These are phyloP conservation scores for Candida caryicola DNA, from an alignment of 805 yeast genomes.

Conservation along the genomic window DNA sequence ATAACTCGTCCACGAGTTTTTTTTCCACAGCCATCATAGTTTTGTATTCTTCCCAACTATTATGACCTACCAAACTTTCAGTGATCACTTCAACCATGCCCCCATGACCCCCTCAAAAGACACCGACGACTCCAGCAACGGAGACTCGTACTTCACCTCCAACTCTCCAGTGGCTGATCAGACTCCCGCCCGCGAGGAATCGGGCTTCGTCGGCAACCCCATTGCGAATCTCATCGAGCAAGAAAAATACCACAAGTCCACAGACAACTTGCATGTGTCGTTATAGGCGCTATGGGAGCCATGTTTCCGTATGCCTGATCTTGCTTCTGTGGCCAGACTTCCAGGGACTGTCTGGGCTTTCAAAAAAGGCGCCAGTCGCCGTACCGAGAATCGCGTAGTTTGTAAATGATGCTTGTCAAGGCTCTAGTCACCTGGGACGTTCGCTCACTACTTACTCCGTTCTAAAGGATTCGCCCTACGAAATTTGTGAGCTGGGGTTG, in stretches of 20 bases:
- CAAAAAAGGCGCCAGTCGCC: too few relatives aligned
- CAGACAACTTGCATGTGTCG: conserved; percentile 25
- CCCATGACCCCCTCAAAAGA: conserved; percentile 14
- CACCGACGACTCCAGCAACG: conserved; percentile 2
- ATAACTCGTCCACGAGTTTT: not conserved
- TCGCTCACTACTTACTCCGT: too few relatives aligned
- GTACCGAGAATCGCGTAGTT: too few relatives aligned
- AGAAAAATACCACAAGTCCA: conserved; percentile 23
- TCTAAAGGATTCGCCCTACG: too few relatives aligned
- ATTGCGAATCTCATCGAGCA: conserved; percentile 15
- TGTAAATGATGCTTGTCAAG: too few relatives aligned
- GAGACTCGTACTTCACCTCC: conserved; percentile 7
- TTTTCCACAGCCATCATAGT: too few relatives aligned
- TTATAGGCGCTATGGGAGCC: too few relatives aligned
- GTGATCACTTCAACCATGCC: conserved; percentile 13
- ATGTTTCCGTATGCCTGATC: too few relatives aligned
- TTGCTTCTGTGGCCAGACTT: too few relatives aligned
- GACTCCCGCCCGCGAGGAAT: conserved; percentile 5
- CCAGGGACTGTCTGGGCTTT: too few relatives aligned
- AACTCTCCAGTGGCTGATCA: conserved; percentile 5
- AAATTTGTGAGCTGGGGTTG: too few relatives aligned
- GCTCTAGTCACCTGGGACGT: too few relatives aligned
- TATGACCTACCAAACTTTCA: conserved; percentile 13
- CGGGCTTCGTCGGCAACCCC: conserved; percentile 8
- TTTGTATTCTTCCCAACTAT: not conserved